Evolutionary conservation across 768 basidiomycete genomes (phyloP), one percentile per base, ranked within the genome.

Genomic region (Suillus alpinus): DNA sequence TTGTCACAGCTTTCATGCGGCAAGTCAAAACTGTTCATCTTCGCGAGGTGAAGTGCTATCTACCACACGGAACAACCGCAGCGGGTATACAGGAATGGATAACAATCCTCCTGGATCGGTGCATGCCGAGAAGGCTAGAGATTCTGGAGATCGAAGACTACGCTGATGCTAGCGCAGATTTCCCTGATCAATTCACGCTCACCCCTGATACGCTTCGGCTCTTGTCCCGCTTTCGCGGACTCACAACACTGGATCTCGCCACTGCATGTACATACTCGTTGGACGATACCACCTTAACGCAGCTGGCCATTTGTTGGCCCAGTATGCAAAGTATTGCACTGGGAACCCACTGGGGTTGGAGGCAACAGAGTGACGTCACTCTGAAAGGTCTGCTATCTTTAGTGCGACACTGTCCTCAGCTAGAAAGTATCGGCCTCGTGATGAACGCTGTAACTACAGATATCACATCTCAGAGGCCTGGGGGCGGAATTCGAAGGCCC

Each of bases 291-390:
- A 23, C 51, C 4, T 39, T 59, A n/a, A 59, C 51, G 16, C 51
- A 59, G n/a, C 56, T 59, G n/a, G 58, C 58, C 5, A 36, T 39
- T 20, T 32, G 51, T 59, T 59, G 58, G 58, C 58, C 58, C n/a
- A 34, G 4, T 20, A n/a, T 59, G 58, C 51, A 59, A 37, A 26
- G 29, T 34, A 31, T 59, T 18, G 20, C 51, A 37, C 56, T 59
- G 20, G 58, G 49, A 56, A 56, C 32, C 14, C 37, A 53, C 8
- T 55, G 52, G 51, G 51, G 58, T 56, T 59, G 58, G 53, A 55
- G 53, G 16, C 53, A 55, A 18, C 53, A 55, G 34, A 39, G 51
- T 37, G 51, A 39, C 3, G 37, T 59, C 36, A 58, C 58, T 31
- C 37, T 59, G 32, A 53, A 53, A 23, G 58, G 58, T n/a, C 34